Evolutionary conservation across 2,329 filamentous ascomycete genomes (phyloP), one percentile per base, ranked within the genome.

Genomic region (Ilyonectria destructans): DNA sequence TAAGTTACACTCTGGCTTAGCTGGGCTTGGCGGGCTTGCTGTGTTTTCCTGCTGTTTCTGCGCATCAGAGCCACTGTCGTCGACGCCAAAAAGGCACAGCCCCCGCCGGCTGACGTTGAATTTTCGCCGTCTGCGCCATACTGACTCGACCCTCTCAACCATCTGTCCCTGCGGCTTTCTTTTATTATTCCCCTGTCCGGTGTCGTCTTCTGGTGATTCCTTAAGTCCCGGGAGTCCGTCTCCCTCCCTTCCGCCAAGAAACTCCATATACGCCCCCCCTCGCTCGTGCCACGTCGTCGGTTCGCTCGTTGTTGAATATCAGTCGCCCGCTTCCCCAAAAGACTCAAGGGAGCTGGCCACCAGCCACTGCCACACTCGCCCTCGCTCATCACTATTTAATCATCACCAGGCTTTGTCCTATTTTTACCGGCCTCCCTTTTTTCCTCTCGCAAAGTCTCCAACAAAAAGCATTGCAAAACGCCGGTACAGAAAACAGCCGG

Each of bases 71-170:
- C 31, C 40, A 17, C 51, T 29, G 43, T 19, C 58, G 45, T 45
- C 46, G 58, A 23, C 58, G 54, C 58, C 58, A 52, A 58, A 52
- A 57, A 19, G 29, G 58, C 65, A 71, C 71, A 71, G 69, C 71
- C 71, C 65, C 71, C 74, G 62, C 74, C 67, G 68, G 74, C 74
- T 76, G 74, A 76, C 74, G 74, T 75, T 76, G 62, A 66, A 60
- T 70, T 67, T 74, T 75, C 60, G 70, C 73, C 72, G 55, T 72
- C 57, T 58, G 15, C 15, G 40, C 17, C 40, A 17, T 43, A 7
- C 15, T 43, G 7, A 7, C n/a, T n/a, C n/a, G 4, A 26, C 26
- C 3, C 17, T 48, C 43, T 52, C 21, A 6, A 17, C n/a, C 43
- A 7, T 37, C 19, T 45, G 29, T 21, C 56, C 46, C 59, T 62